Evolutionary conservation across 352 stramenopile species (phyloP), one percentile per base, ranked within the genome.

Genomic region (Thraustotheca clavata): DNA sequence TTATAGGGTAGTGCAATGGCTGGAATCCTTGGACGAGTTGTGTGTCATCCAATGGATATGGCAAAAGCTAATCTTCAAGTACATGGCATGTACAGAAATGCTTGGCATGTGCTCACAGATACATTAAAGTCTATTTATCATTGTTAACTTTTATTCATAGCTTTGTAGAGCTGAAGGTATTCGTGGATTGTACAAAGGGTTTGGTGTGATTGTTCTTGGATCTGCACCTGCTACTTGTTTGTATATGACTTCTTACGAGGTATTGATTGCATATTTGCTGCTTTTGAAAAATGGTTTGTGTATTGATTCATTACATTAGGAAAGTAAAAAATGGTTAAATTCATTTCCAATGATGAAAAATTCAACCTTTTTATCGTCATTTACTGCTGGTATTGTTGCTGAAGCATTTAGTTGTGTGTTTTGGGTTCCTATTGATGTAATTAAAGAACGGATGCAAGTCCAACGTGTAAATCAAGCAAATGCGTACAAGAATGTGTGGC

Each of bases 381-480:
- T 93, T n/a, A 73, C 80, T 0, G 75, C 79, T 0, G 83, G 83
- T 7, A 88, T 93, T 74, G 36, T 85, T 6, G 83, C 83, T 2
- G 83, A 93, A 60, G 77, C 81, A 16, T 32, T 90, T 18, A 90
- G 91, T 60, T 99, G 96, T 69, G 82, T 99, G 32, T 75, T 99
- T 20, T 99, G 96, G 79, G 95, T 99, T n/a, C 96, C 96, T n/a
- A 95, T 99, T 31, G 96, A 99, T 69, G 96, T 99, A 34, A 86
- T 99, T 33, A 99, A 99, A 70, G 96, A 99, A 75, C 85, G 96
- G 60, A 88, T 98, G 79, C 96, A 99, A 83, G 90, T 99, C 27
- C 94, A 98, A 69, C 63, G 60, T 14, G 62, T 73, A n/a, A 24
- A 62, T 2, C 34, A 46, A 5, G 40, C 41, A 27, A 73, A 73